Evolutionary conservation across 2,329 filamentous ascomycete species (phyloP), one percentile per base, ranked within the genome.

Genomic region (Ceratocystiopsis brevicomis): DNA sequence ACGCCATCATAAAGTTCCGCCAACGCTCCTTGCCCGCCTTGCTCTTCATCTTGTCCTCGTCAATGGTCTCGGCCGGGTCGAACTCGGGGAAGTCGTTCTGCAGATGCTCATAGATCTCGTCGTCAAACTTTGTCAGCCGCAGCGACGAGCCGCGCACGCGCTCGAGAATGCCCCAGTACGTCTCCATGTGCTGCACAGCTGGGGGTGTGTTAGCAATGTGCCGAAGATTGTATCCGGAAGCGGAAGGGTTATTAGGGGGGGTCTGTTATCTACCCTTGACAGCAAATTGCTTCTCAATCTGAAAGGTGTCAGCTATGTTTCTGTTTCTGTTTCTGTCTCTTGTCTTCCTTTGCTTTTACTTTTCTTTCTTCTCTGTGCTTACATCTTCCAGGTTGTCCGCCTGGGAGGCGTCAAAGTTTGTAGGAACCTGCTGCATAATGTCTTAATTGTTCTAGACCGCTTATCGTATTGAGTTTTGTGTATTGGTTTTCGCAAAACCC

Each of bases 281-380:
- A 30, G 90, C 90, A 56, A 98, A 98, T 62, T 96, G 90, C 71
- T 95, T 94, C 73, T 98, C 90, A 59, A 98, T 95, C 83, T 93
- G n/a, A 15, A 6, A 15, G 39, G 14, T 30, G 38, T 38, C 6
- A 33, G 42, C 19, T 4, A 15, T n/a, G 6, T 2, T n/a, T 15
- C 39, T 18, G 40, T 11, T 9, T n/a, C 17, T 39, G 14, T n/a
- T 15, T 30, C 34, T 41, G 13, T 30, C 10, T 15, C 19, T 30
- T 41, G 13, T 30, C 10, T 30, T 30, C 25, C 5, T 30, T 4
- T 30, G 6, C 25, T 30, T 11, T 30, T 10, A 2, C 6, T 9
- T 30, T 18, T 9, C 6, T 15, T 12, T 13, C 8, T 21, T 14
- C 13, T 49, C 9, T 40, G 36, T 41, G 43, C 78, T 52, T 53